Evolutionary conservation across 345 rosid genomes (phyloP), one percentile per base, ranked within the genome.

Genomic region (Firmiana major): DNA sequence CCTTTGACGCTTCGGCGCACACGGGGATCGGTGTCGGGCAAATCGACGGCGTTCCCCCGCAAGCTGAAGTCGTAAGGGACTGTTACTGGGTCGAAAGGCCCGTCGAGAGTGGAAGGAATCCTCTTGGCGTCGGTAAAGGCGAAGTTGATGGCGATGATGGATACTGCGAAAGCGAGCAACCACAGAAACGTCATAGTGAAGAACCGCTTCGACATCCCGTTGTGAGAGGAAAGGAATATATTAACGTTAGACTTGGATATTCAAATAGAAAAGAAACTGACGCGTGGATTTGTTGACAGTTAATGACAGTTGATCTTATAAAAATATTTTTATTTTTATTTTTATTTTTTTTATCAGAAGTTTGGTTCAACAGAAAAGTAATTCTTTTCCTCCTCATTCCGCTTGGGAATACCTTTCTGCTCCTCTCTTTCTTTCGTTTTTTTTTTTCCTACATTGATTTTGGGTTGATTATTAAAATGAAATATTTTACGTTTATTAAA

Each of bases 41-140:
- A 84, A 82, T 91, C 97, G 46, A 87, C 75, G 71, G 92, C 90
- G 75, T 81, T 78, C n/a, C 94, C 94, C 0, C 94, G 90, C 48
- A 83, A 84, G 73, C 80, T 58, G 21, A 84, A 79, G 76, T 88
- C 97, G 73, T 85, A 84, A 9, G 92, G 90, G 21, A 85, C 87
- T 0, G 94, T 91, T 6, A 85, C 85, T n/a, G 97, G 94, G 26
- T n/a, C 60, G 67, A 91, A 88, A 0, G 94, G 91, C 6, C 92
- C 97, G 13, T 90, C 91, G 64, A 87, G 79, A 65, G 91, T 91
- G 0, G 94, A 84, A 9, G 88, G 90, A 71, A 88, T 87, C 16
- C 1, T 17, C 1, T 24, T 5, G 55, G 40, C 54, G 62, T 40
- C 67, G 66, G 11, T 4, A 59, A 60, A 34, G 21, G 22, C 31